Evolutionary conservation across 768 basidiomycete genomes (phyloP).

Genomic region (Symmetrospora coprosmae): DNA sequence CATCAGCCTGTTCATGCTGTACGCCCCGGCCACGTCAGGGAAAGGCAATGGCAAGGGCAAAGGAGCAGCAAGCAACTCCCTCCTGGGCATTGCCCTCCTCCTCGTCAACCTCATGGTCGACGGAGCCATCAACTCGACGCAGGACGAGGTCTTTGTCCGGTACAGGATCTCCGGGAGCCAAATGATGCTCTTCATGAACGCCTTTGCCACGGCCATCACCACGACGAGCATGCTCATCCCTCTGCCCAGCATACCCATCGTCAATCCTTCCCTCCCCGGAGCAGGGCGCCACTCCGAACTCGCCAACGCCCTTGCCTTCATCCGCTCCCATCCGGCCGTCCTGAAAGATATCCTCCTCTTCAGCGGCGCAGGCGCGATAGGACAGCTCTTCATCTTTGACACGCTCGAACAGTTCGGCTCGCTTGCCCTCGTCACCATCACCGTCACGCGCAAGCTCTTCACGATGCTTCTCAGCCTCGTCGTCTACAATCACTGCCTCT

Average conservation of each 20-base stretch:
- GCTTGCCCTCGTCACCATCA: constrained; percentile 66
- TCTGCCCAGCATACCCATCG: constrained; percentile 55
- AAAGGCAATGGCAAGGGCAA: constrained; percentile 22
- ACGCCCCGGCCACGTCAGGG: constrained; percentile 28
- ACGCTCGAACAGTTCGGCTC: constrained; percentile 61
- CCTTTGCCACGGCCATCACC: constrained; percentile 64
- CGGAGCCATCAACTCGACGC: constrained; percentile 85
- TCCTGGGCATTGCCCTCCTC: constrained; percentile 61
- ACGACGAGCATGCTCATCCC: constrained; percentile 49
- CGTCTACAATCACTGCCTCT: constrained; percentile 74
- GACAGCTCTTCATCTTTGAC: constrained; percentile 95
- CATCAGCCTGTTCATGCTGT: constrained; percentile 70
- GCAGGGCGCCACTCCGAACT: constrained; percentile 52
- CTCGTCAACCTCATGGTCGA: constrained; percentile 79
- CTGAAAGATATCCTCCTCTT: constrained; percentile 63
- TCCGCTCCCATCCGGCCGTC: constrained; percentile 61
- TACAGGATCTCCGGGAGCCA: constrained; percentile 74
- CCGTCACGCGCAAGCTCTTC: constrained; percentile 88
- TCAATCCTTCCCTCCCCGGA: constrained; percentile 28
- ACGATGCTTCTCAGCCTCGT: constrained; percentile 93
- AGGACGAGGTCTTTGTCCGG: constrained; percentile 82
- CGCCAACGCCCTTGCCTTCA: constrained; percentile 54
- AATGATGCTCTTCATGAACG: constrained; percentile 98
- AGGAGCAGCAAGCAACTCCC: constrained; percentile 45
- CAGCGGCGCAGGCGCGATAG: constrained; percentile 76